Percentiles rank a stretch among this genome's conserved stretches.
Conservation (phyloP, 306 rosid species). For the Phaseolus lunatus region DNA sequence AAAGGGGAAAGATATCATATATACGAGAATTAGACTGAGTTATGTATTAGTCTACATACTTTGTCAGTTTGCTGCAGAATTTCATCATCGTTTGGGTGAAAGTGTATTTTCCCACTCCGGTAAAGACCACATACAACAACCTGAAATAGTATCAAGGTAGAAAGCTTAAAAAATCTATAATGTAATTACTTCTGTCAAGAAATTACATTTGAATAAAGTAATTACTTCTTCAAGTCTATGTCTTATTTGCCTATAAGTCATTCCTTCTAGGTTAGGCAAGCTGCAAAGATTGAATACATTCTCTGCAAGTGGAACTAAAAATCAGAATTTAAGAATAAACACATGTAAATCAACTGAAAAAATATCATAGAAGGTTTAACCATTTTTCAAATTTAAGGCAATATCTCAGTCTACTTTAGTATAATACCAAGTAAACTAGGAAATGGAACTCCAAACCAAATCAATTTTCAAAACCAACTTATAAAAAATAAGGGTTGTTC, state of each 20-base stretch:
- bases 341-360: neutral
- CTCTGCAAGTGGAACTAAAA: conserved; percentile 65
- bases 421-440: conserved; percentile 31
- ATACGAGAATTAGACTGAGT: conserved; percentile 31
- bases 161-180: conserved; percentile 30
- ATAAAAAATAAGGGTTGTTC: neutral
- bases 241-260: conserved; percentile 69
- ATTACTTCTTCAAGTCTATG: conserved; percentile 75
- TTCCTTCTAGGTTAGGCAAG: conserved; percentile 73
- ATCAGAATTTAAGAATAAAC: conserved; percentile 38
- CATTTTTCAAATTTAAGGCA: conserved; percentile 30
- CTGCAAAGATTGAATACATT: conserved; percentile 83
- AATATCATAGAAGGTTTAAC: conserved; percentile 27
- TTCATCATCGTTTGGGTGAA: conserved; percentile 88
- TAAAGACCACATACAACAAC: conserved; percentile 89
- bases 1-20: neutral
- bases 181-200: conserved; percentile 24
- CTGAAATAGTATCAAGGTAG: conserved; percentile 61
- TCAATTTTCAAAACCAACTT: neutral
- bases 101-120: conserved; percentile 79
- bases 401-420: conserved; percentile 20
- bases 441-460: conserved; percentile 21
- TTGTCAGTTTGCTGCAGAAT: conserved; percentile 82
- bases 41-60: conserved; percentile 55
- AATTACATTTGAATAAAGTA: conserved; percentile 33